Evolutionary conservation across 2,329 filamentous ascomycete species (phyloP).

Genomic region (Cyclaneusma minus): DNA sequence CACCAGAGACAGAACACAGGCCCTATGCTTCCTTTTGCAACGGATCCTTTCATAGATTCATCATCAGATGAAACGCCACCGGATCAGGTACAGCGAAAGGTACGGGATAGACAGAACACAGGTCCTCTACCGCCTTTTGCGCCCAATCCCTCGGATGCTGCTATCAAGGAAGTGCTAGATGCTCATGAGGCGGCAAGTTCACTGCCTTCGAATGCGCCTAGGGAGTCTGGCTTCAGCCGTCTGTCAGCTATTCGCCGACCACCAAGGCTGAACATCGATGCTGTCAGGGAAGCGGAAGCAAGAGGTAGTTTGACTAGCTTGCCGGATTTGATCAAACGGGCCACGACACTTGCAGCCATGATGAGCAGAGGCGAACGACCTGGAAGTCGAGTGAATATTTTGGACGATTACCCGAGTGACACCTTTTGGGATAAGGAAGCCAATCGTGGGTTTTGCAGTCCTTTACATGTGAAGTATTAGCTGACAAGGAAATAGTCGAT

Average conservation of each 20-base stretch:
- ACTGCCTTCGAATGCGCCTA: constrained; percentile 6
- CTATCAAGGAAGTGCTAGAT: constrained; percentile 32
- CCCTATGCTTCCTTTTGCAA: constrained; percentile 10
- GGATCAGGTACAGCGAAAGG: too few relatives aligned
- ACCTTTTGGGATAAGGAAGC: constrained; percentile 22
- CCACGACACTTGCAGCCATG: constrained; percentile 73
- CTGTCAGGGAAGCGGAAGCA: constrained; percentile 64
- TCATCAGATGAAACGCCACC: constrained; percentile 12
- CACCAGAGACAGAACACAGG: too few relatives aligned
- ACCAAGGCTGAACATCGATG: constrained; percentile 66
- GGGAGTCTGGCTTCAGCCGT: constrained; percentile 20
- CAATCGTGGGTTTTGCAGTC: constrained; percentile 1
- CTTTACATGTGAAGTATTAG: background rate
- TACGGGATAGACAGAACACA: too few relatives aligned
- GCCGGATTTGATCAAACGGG: constrained; percentile 77
- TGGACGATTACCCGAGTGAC: constrained; percentile 31
- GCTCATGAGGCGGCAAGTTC: constrained; percentile 30
- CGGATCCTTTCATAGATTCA: constrained; percentile 7
- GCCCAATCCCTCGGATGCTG: constrained; percentile 10
- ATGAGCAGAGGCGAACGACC: constrained; percentile 66
- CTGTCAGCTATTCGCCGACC: constrained; percentile 46
- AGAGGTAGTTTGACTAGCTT: constrained; percentile 85
- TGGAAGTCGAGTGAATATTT: constrained; percentile 39
- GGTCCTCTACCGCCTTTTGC: constrained; percentile 10
- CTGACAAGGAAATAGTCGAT: constrained; percentile 2